phyloP scores from a whole-genome alignment of 306 rosid genomes.

The Erythrophleum fordii region DNA sequence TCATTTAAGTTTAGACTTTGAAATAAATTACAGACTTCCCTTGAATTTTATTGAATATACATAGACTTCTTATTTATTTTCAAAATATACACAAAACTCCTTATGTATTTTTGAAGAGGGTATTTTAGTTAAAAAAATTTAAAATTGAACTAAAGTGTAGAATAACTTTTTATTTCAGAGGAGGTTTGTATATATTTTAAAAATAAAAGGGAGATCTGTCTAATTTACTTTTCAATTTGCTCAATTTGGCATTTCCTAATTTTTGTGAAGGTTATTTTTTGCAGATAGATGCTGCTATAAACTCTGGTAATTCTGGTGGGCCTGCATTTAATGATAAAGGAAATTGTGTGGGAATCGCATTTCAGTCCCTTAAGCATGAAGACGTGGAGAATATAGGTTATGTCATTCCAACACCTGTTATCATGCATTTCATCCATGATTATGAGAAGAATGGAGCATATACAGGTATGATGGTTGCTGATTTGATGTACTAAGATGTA shows the following conservation, averaged over 20 bases:
- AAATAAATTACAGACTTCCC: no score
- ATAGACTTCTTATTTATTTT: no score
- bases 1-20: no score
- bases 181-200: no score
- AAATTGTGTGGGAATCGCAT: constrained; percentile 96
- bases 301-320: constrained; percentile 98
- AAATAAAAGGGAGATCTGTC: no score
- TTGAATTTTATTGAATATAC: no score
- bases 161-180: no score
- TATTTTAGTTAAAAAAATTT: no score
- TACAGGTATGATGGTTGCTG: constrained; percentile 63
- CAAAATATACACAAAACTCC: no score
- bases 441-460: constrained; percentile 88
- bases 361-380: constrained; percentile 96
- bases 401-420: constrained; percentile 98
- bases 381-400: constrained; percentile 94
- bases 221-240: no score
- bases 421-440: constrained; percentile 87
- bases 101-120: no score
- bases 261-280: constrained; percentile 34
- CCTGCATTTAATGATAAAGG: constrained; percentile 96
- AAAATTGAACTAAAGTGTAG: no score
- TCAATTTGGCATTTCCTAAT: constrained; percentile 18
- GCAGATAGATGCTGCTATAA: constrained; percentile 96
- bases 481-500: constrained; percentile 19